Base-by-base conservation (phyloP, 192 early-diverging fungal species). In the Coemansia sp. region DNA sequence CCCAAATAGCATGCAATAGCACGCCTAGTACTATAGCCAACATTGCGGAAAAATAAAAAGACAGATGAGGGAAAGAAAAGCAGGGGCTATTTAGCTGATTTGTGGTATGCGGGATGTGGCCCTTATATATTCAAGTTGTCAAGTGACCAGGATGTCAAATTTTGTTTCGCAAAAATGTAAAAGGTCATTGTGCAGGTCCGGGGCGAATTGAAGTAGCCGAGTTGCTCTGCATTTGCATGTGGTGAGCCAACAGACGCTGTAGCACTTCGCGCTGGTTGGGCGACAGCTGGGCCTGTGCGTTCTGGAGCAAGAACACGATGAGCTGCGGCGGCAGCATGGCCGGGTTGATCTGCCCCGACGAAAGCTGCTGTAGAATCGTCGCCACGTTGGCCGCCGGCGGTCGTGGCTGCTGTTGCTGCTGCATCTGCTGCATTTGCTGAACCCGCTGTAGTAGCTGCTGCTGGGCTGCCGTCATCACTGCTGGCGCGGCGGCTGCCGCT, bases 291-390 rank as follows among this genome's bases (percentile, higher is more conserved):
- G 65, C 48, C 32, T 72, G 75, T 0, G 69, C 62, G 32, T 69
- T 68, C 37, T 69, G 62, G 22, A 72, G 54, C 62, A 72, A 37
- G 58, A 52, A 60, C 43, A 64, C 6, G n/a, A 77, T 68, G 5
- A 69, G 27, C 35, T 68, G 57, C 21, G 62, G 75, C 27, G 69
- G 66, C 51, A 77, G 57, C 59, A 22, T 8, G 1, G 58, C 23
- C 8, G 66, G 62, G 23, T 65, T 67, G 43, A 77, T 17, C 55
- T 65, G 69, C 2, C 75, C 75, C 9, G 75, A 61, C n/a, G 59
- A 45, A 9, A 72, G 52, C 63, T 77, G 75, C 50, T 77, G 75
- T 6, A 77, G 29, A 19, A 72, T 59, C 62, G 38, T 23, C 10
- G 59, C 69, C 19, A 72, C 29, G 53, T 69, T 77, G 54, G 53